phyloP scores from a whole-genome alignment of 768 basidiomycete genomes.

The Rhodosporidiobolus sp. region DNA sequence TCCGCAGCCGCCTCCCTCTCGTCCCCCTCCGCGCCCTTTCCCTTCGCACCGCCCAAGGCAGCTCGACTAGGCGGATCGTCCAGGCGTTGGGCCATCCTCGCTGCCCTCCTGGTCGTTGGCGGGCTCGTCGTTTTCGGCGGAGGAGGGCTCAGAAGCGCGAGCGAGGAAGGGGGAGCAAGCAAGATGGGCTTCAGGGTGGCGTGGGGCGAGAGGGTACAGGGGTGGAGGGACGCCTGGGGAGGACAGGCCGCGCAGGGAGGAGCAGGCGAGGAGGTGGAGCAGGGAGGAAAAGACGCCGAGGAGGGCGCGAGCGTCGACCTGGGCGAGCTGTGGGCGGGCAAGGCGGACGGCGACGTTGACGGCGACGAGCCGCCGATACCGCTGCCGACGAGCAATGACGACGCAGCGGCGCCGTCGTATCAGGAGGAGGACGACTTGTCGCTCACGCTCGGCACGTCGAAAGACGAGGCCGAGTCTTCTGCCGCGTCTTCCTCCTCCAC shows the following conservation, averaged over 20 bases:
- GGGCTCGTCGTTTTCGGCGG: neutral
- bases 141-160: neutral
- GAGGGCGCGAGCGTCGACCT: neutral
- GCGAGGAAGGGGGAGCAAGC: neutral
- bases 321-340: no score
- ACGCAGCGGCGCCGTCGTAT: no score
- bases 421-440: no score
- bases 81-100: neutral
- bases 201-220: neutral
- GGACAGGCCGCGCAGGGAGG: neutral
- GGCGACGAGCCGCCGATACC: no score
- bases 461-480: neutral
- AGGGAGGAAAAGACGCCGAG: neutral
- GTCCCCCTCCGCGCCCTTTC: neutral
- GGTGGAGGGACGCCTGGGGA: neutral
- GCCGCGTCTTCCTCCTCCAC: no score
- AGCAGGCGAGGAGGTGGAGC: no score
- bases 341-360: no score
- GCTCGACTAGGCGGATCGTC: neutral
- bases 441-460: no score
- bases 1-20: no score
- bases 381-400: no score
- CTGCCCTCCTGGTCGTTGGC: neutral
- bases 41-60: neutral
- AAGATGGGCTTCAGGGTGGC: neutral